phyloP scores from a whole-genome alignment of 441 rosid species.

The Dalechampia spathulata region DNA sequence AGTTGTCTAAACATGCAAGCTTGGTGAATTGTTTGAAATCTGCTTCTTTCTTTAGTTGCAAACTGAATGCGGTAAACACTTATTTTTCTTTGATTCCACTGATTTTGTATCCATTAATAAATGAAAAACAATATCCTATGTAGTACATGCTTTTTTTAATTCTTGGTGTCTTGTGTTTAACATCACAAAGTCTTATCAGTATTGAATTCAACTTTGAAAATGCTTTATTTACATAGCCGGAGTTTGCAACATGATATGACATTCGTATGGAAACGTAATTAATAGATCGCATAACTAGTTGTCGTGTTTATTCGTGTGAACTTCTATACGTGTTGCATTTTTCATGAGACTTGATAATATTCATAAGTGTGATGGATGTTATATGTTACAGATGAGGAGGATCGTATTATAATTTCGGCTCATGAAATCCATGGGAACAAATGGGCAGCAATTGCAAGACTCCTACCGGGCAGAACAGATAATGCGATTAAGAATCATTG shows the following conservation, averaged over 20 bases:
- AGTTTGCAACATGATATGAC: too few species aligned
- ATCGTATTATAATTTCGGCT: conserved; percentile 56
- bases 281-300: too few species aligned
- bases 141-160: background rate
- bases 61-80: too few species aligned
- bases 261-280: too few species aligned
- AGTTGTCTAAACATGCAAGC: background rate
- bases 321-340: background rate
- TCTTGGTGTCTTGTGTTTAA: background rate
- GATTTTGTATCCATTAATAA: background rate
- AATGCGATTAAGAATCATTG: conserved; percentile 95
- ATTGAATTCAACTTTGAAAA: too few species aligned
- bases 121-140: background rate
- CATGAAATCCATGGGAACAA: conserved; percentile 86
- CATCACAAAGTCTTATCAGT: background rate
- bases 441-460: conserved; percentile 89
- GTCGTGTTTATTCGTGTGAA: background rate
- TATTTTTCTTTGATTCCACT: background rate
- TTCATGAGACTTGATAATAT: background rate
- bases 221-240: too few species aligned
- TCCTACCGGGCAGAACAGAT: conserved; percentile 84
- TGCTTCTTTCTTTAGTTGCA: background rate
- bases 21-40: background rate
- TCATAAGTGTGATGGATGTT: conserved; percentile 7
- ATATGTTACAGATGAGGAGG: conserved; percentile 71